Base-by-base conservation (phyloP, 805 yeast genomes). In the Wickerhamomyces chambardii region DNA sequence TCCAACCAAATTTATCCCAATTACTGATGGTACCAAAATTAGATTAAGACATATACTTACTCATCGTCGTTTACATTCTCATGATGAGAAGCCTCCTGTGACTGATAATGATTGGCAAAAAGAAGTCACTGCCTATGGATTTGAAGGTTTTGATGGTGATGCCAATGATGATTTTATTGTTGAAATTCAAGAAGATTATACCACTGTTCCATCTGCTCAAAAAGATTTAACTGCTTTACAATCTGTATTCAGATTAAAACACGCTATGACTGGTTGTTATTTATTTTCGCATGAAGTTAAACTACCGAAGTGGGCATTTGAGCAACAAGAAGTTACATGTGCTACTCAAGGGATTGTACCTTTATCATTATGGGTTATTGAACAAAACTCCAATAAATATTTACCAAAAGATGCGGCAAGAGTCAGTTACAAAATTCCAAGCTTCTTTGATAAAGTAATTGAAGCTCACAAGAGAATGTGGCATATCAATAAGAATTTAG, bases 311-410 rank as follows among this genome's bases (percentile, higher is more conserved):
- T 83, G 92, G 89, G 94, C 83, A 1, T 80, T 77, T 45, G 82
- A 76, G 42, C 95, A 84, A 58, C 89, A 79, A 56, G 95, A 84
- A 62, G 94, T 84, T 36, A 75, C 89, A 4, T 72, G 89, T 63
- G 86, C 94, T 27, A 57, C 71, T 15, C 81, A 75, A 46, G 92
- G 89, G 56, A 64, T 67, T 36, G 61, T 72, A 37, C 64, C 70
- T 15, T 67, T 78, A 47, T 64, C 78, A 26, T 64, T 73, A 43
- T 84, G 90, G 90, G 78, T 80, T 57, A 63, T 84, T 47, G 95
- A 84, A 61, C 68, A 74, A 39, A 83, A 82, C 58, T 63, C 56
- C 35, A 80, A 81, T 49, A 58, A 56, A 37, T 63, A 61, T 40
- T 48, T 74, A 38, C 60, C 62, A 22, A 53, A 39, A 17, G 67